phyloP scores from a whole-genome alignment of 2,329 filamentous ascomycete species.

The Coleophoma crateriformis region DNA sequence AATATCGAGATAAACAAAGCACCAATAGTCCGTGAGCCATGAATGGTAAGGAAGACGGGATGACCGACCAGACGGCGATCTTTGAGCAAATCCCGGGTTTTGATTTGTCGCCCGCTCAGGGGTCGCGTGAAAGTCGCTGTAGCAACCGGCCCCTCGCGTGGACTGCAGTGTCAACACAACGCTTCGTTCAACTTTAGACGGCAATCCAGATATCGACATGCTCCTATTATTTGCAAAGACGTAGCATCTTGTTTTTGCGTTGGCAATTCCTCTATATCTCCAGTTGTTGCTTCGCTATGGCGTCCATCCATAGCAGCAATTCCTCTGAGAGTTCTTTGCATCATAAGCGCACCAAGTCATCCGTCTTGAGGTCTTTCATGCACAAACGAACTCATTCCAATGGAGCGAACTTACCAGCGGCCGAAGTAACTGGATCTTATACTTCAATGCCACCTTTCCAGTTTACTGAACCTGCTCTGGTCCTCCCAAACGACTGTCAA shows the following conservation, averaged over 20 bases:
- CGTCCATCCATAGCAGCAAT: constrained; percentile 13
- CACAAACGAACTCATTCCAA: constrained; percentile 24
- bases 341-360: constrained; percentile 25
- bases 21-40: too few species aligned
- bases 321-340: constrained; percentile 14
- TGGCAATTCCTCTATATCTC: constrained; percentile 3
- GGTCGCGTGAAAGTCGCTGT: too few species aligned
- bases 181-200: too few species aligned
- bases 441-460: constrained; percentile 15
- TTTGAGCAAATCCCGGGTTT: too few species aligned
- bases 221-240: constrained; percentile 9
- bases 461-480: constrained; percentile 17
- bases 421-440: constrained; percentile 11
- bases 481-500: constrained; percentile 29
- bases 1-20: too few species aligned
- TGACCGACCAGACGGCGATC: too few species aligned
- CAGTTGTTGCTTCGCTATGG: constrained; percentile 21
- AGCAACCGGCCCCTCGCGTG: too few species aligned
- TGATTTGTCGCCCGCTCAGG: too few species aligned
- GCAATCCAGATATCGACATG: constrained; percentile 9
- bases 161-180: too few species aligned
- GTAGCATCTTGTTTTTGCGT: constrained; percentile 10
- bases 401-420: constrained; percentile 17
- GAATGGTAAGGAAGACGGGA: too few species aligned
- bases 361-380: constrained; percentile 26